Evolutionary conservation across 352 stramenopile genomes (phyloP), one percentile per base, ranked within the genome.

Genomic region (Phytophthora pistaciae): DNA sequence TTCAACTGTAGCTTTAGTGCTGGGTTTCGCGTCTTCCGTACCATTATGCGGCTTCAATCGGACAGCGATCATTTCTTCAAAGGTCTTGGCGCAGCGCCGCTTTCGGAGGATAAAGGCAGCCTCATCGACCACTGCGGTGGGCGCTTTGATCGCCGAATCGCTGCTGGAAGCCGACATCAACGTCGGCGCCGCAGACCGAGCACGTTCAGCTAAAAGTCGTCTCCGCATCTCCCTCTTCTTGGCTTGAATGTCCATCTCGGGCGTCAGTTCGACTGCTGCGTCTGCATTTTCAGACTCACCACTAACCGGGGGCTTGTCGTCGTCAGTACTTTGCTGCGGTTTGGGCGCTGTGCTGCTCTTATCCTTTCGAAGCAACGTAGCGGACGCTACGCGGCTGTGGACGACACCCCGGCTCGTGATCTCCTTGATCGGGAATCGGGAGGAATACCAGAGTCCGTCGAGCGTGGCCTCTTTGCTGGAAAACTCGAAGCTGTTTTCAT

Each of bases 31-130:
- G 25, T 71, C n/a, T 33, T 14, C 25, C 3, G 52, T 11, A 13
- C 25, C 23, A 38, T 66, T 49, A 11, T 56, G 53, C 6, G 66
- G 59, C 20, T 65, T 67, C 31, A 90, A 42, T 7, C 84, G 83
- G 13, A 72, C 75, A 20, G 74, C 63, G 46, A 95, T 88, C 84
- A 95, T 93, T 20, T 91, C 78, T 60, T 92, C 85, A 61, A 95
- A 95, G 0, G 87, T 93, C 27, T 87, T 86, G 8, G 87, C 87
- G 33, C 87, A 95, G 7, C 84, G 79, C 1, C 87, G 82, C 60
- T 93, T 93, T 11, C 84, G 78, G 23, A 83, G 68, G 8, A 88
- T 61, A 50, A 81, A 81, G 21, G 77, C 59, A 14, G 62, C 42
- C 40, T 82, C 70, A 29, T 78, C 57, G 1, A 76, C 52, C 14